Evolutionary conservation across 2,329 filamentous ascomycete genomes (phyloP).

Genomic region (Penicillium sp.): DNA sequence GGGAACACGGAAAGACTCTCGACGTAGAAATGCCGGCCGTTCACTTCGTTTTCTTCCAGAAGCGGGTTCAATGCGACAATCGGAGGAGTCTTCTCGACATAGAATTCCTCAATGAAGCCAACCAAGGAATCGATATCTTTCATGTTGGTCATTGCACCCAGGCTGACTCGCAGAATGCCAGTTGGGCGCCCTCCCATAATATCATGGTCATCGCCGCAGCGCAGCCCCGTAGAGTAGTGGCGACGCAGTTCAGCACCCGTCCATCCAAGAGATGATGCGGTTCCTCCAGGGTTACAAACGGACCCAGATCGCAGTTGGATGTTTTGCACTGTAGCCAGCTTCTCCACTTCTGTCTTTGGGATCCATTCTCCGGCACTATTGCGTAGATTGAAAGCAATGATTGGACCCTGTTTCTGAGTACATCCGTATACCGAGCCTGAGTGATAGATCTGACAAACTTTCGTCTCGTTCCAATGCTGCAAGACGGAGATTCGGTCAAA

Average conservation of each 20-base stretch:
- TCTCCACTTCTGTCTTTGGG: slow-evolving; percentile 79
- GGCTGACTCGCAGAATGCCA: slow-evolving; percentile 75
- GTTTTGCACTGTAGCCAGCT: slow-evolving; percentile 68
- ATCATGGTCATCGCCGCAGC: slow-evolving; percentile 79
- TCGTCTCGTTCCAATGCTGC: slow-evolving; percentile 62
- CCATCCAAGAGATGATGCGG: slow-evolving; percentile 67
- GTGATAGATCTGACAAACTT: slow-evolving; percentile 64
- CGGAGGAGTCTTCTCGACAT: slow-evolving; percentile 39
- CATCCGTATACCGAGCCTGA: slow-evolving; percentile 40
- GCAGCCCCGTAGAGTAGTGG: slow-evolving; percentile 78
- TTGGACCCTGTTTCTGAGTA: slow-evolving; percentile 58
- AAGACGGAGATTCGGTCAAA: slow-evolving; percentile 55
- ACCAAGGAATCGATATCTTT: slow-evolving; percentile 69
- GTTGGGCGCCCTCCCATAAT: slow-evolving; percentile 80
- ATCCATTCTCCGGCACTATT: slow-evolving; percentile 67
- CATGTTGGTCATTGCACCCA: slow-evolving; percentile 83
- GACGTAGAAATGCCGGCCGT: slow-evolving; percentile 46
- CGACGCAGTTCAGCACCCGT: slow-evolving; percentile 74
- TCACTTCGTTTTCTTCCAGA: slow-evolving; percentile 7
- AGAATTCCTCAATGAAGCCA: slow-evolving; percentile 67
- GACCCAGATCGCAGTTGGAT: slow-evolving; percentile 85
- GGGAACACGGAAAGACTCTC: slow-evolving; percentile 72
- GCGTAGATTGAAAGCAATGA: slow-evolving; percentile 76
- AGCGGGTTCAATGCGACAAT: slow-evolving; percentile 16
- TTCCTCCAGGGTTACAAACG: slow-evolving; percentile 85